Conservation (phyloP, 257 asterid genomes). For the Plantago major region DNA sequence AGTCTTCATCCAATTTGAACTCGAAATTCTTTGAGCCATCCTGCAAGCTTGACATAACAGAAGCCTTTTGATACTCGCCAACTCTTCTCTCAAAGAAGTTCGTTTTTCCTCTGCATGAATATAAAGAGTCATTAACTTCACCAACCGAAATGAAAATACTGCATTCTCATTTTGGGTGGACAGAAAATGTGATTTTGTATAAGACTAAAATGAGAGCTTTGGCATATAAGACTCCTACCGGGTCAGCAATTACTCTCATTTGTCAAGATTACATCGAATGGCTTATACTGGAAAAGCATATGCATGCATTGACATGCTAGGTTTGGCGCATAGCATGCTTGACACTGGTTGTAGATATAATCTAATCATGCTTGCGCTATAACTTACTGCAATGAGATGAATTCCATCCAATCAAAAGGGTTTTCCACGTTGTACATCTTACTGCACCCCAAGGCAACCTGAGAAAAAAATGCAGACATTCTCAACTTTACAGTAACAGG, state of each 20-base stretch:
- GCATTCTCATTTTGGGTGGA: too few species aligned
- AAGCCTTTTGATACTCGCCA: conserved; percentile 78
- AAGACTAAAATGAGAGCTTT: too few species aligned
- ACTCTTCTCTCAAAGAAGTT: conserved; percentile 80
- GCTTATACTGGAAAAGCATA: too few species aligned
- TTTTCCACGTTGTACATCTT: conserved; percentile 52
- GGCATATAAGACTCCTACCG: too few species aligned
- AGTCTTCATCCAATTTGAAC: conserved; percentile 71
- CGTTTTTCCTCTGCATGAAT: conserved; percentile 57
- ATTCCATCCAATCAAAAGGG: conserved; percentile 91
- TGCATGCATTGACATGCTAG: too few species aligned
- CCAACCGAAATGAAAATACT: background rate
- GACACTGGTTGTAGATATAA: background rate
- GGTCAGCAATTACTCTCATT: background rate
- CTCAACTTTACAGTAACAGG: too few species aligned
- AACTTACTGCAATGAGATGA: conserved; percentile 72
- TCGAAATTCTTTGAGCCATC: conserved; percentile 42
- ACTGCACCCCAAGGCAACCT: conserved; percentile 63
- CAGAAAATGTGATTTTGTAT: too few species aligned
- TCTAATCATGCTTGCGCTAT: background rate
- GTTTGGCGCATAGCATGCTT: background rate
- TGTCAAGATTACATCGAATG: background rate
- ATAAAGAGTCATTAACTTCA: background rate
- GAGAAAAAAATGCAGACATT: too few species aligned
- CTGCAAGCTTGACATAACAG: conserved; percentile 66